Percentiles rank a stretch among this genome's conserved stretches.
Evolutionary conservation across 176 grass and related monocot species (phyloP).

Genomic region (Bonia amplexicaulis): DNA sequence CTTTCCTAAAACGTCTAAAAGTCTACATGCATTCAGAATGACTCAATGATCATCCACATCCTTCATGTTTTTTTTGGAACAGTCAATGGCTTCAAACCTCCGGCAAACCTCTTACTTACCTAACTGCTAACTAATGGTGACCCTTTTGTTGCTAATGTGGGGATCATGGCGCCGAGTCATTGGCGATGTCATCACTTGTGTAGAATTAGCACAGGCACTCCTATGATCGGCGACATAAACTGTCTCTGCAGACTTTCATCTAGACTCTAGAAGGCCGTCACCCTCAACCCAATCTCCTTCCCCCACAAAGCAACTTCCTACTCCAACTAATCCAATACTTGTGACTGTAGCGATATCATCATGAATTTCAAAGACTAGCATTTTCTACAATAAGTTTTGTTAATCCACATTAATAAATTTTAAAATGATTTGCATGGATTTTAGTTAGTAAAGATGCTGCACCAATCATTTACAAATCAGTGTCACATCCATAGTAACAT

Average conservation of each 20-base stretch:
- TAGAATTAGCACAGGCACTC: not conserved
- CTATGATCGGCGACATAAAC: not conserved
- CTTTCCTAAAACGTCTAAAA: not conserved
- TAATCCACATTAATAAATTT: not conserved
- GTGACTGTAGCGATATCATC: not conserved
- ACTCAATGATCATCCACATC: conserved; percentile 23
- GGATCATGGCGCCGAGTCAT: conserved; percentile 24
- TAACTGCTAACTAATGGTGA: conserved; percentile 18
- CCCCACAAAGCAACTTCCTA: conserved; percentile 39
- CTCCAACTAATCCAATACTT: conserved; percentile 26
- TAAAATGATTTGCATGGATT: not conserved
- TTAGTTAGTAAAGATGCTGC: not conserved
- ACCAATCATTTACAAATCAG: not conserved
- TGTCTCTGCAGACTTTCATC: not conserved
- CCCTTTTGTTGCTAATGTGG: not conserved
- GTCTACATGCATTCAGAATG: conserved; percentile 23
- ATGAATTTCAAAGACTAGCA: not conserved
- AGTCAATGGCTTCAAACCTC: conserved; percentile 44
- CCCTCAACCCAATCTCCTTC: conserved; percentile 13
- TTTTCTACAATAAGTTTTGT: not conserved
- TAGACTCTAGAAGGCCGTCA: conserved; percentile 22
- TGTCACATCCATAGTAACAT: not conserved
- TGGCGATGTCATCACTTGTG: not conserved
- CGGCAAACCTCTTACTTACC: conserved; percentile 39
- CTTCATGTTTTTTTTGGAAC: not conserved